Percentiles rank a stretch among this genome's conserved stretches.
Evolutionary conservation across 352 stramenopile species (phyloP).

Genomic region (Bremia lactucae): DNA sequence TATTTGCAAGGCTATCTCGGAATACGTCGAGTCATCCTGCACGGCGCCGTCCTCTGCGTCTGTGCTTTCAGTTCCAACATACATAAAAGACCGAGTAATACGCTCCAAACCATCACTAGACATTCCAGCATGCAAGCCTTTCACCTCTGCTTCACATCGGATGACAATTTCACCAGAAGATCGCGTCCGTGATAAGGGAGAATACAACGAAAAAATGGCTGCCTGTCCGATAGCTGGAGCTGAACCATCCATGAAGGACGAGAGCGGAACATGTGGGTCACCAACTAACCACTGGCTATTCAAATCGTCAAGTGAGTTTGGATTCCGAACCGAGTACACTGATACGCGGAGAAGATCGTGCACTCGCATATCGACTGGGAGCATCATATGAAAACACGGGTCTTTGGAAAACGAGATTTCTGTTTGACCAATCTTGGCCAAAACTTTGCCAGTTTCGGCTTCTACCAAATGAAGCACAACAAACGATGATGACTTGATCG

Average conservation of each 20-base stretch:
- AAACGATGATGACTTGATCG: slow-evolving; percentile 36
- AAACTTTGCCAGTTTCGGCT: slow-evolving; percentile 22
- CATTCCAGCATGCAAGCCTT: slow-evolving; percentile 25
- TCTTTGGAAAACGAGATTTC: slow-evolving; percentile 63
- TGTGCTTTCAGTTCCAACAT: slow-evolving; percentile 32
- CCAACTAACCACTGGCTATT: slow-evolving; percentile 70
- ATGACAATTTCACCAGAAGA: slow-evolving; percentile 69
- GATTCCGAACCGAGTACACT: slow-evolving; percentile 58
- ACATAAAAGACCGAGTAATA: slow-evolving; percentile 73
- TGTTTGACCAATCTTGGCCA: slow-evolving; percentile 59
- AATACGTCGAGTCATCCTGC: slow-evolving; percentile 12
- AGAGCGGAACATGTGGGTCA: slow-evolving; percentile 38
- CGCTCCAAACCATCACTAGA: slow-evolving; percentile 37
- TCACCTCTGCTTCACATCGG: slow-evolving; percentile 59
- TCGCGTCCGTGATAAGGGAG: slow-evolving; percentile 44
- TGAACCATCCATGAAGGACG: slow-evolving; percentile 32
- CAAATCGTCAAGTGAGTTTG: slow-evolving; percentile 44
- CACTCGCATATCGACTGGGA: slow-evolving; percentile 48
- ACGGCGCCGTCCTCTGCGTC: slow-evolving; percentile 2
- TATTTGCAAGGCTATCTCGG: slow-evolving; percentile 32
- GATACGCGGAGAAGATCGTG: slow-evolving; percentile 45
- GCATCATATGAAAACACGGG: slow-evolving; percentile 70
- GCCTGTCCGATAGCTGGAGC: slow-evolving; percentile 18
- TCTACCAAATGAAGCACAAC: slow-evolving; percentile 59
- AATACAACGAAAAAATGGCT: slow-evolving; percentile 52